Percentiles rank a stretch among this genome's conserved stretches.
These are phyloP conservation scores for Trichophyton schoenleinii DNA, from an alignment of 2,329 filamentous ascomycete genomes.

Conservation along the genomic window DNA sequence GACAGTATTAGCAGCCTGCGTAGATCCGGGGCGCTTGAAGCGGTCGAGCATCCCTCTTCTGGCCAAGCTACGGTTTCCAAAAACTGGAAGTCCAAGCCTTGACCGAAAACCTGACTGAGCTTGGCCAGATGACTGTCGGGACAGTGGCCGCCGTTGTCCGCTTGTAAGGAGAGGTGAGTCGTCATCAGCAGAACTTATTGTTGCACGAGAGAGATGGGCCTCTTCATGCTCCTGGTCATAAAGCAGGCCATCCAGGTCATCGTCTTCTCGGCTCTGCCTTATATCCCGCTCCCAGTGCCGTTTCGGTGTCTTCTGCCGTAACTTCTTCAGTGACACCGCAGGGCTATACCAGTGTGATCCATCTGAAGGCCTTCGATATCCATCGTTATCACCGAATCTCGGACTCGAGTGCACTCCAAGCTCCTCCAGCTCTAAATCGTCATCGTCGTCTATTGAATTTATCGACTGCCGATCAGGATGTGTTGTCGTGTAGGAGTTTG, in stretches of 20 bases:
- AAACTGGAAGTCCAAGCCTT: conserved; percentile 54
- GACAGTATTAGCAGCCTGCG: conserved; percentile 16
- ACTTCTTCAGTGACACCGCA: conserved; percentile 36
- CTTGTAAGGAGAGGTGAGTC: conserved; percentile 59
- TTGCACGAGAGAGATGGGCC: conserved; percentile 48
- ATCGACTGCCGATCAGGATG: conserved; percentile 23
- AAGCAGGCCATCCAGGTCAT: conserved; percentile 54
- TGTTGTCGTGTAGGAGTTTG: conserved; percentile 20
- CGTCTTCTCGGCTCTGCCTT: conserved; percentile 22
- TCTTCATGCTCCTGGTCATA: conserved; percentile 47
- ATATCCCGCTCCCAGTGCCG: conserved; percentile 23
- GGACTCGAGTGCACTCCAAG: conserved; percentile 27
- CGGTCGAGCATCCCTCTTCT: background rate
- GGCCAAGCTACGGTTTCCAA: conserved; percentile 17
- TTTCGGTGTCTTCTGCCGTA: conserved; percentile 39
- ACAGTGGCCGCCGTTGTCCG: conserved; percentile 29
- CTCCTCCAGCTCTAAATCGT: conserved; percentile 36
- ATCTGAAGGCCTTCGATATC: conserved; percentile 10
- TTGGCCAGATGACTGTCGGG: conserved; percentile 18
- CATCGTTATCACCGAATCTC: conserved; percentile 16
- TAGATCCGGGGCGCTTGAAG: conserved; percentile 20
- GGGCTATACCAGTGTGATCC: conserved; percentile 21
- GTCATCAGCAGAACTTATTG: conserved; percentile 49
- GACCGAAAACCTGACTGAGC: conserved; percentile 40
- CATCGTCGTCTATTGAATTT: conserved; percentile 25